These are phyloP conservation scores for Eucalyptus shirleyi DNA, from an alignment of 345 rosid genomes.

Conservation along the genomic window DNA sequence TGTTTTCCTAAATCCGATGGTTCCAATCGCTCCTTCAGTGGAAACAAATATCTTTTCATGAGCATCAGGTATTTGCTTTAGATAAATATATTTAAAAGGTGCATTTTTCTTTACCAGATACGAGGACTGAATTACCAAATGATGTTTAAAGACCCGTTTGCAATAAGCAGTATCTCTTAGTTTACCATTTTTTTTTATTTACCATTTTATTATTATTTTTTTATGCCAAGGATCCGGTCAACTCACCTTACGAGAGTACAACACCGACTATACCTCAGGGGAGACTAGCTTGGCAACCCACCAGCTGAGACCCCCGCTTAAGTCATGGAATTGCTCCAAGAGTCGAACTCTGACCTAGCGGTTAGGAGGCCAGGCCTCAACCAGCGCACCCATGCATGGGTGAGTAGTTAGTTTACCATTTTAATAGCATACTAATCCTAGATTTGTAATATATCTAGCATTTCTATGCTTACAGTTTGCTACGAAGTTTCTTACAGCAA, in stretches of 20 bases:
- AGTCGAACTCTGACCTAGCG: no score
- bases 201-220: no score
- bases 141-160: neutral
- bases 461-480: neutral
- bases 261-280: no score
- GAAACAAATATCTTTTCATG: neutral
- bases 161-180: neutral
- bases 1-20: neutral
- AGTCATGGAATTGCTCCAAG: no score
- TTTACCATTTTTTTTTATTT: no score
- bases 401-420: no score
- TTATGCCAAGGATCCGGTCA: no score
- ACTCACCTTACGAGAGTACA: no score
- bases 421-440: neutral
- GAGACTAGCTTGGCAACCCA: no score
- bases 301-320: no score
- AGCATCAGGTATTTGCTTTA: neutral
- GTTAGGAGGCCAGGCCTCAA: no score
- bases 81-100: neutral
- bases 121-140: neutral
- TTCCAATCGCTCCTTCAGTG: neutral
- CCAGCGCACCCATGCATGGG: no score
- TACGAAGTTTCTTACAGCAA: neutral
- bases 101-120: neutral
- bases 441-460: neutral